phyloP scores from a whole-genome alignment of 805 yeast species.

The Starmera dryadoides region DNA sequence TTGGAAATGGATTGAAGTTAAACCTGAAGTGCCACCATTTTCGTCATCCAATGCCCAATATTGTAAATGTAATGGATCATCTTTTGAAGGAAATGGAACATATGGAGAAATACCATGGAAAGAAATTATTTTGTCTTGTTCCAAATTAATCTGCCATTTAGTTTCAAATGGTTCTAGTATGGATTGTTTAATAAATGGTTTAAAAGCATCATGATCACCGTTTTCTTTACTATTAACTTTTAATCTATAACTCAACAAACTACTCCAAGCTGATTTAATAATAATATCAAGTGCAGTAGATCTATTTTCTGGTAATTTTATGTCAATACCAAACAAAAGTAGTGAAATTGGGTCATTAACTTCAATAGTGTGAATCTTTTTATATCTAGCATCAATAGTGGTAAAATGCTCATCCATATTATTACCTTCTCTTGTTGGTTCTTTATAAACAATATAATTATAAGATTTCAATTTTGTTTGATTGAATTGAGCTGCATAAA shows the following conservation, averaged over 20 bases:
- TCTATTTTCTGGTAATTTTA: slow-evolving; percentile 34
- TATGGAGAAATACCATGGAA: slow-evolving; percentile 67
- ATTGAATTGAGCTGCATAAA: slow-evolving; percentile 38
- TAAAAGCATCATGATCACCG: slow-evolving; percentile 27
- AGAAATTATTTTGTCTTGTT: slow-evolving; percentile 29
- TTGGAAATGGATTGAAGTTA: slow-evolving; percentile 16
- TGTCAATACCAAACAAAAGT: slow-evolving; percentile 15
- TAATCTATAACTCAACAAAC: slow-evolving; percentile 48
- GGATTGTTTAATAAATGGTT: slow-evolving; percentile 66
- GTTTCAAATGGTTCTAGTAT: slow-evolving; percentile 60
- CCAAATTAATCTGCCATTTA: slow-evolving; percentile 65
- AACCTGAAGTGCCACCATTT: slow-evolving; percentile 2
- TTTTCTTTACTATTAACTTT: slow-evolving; percentile 10
- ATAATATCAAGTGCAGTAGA: slow-evolving; percentile 40
- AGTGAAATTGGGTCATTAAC: slow-evolving; percentile 14
- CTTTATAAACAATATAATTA: slow-evolving; percentile 8
- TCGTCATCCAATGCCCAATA: slow-evolving; percentile 38
- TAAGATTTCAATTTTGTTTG: slow-evolving; percentile 23
- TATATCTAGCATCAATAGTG: slow-evolving; percentile 28
- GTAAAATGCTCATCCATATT: slow-evolving; percentile 25
- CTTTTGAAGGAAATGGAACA: slow-evolving; percentile 38
- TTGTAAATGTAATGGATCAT: slow-evolving; percentile 31
- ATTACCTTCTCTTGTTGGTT: slow-evolving; percentile 5
- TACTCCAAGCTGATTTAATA: slow-evolving; percentile 54
- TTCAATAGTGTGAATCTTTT: slow-evolving; percentile 15